phyloP scores from a whole-genome alignment of 805 yeast genomes.

The Hanseniaspora valbyensis region DNA sequence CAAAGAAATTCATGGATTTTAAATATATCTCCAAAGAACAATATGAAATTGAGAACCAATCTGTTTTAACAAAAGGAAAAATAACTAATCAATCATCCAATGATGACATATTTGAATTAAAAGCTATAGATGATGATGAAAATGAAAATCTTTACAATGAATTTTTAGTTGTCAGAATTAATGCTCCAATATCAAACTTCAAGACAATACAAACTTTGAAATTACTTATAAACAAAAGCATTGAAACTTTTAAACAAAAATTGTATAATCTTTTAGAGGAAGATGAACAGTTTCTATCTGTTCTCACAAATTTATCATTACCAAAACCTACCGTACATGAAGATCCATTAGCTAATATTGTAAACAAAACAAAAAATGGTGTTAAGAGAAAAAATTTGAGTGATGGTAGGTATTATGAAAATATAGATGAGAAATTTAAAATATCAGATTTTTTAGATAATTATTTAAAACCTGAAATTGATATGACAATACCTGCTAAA shows the following conservation, averaged over 20 bases:
- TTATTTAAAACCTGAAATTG: slow-evolving; percentile 14
- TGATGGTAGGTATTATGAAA: slow-evolving; percentile 6
- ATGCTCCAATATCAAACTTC: slow-evolving; percentile 32
- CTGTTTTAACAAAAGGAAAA: slow-evolving; percentile 3
- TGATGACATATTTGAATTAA: slow-evolving; percentile 40
- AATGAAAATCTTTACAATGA: slow-evolving; percentile 41
- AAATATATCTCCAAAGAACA: slow-evolving; percentile 75
- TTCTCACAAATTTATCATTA: slow-evolving; percentile 20
- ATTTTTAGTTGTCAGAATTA: slow-evolving; percentile 69
- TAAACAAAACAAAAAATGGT: slow-evolving; percentile 35
- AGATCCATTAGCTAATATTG: slow-evolving; percentile 45
- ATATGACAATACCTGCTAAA: slow-evolving; percentile 7
- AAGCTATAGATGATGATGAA: slow-evolving; percentile 29
- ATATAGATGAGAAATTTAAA: slow-evolving; percentile 3
- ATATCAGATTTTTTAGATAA: slow-evolving; percentile 11
- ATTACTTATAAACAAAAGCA: slow-evolving; percentile 48
- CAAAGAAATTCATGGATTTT: slow-evolving; percentile 42
- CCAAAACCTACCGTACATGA: slow-evolving; percentile 42
- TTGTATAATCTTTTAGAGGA: slow-evolving; percentile 31
- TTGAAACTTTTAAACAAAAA: slow-evolving; percentile 38
- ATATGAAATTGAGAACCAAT: slow-evolving; percentile 16
- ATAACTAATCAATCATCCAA: slow-evolving; percentile 9
- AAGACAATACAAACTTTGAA: slow-evolving; percentile 41
- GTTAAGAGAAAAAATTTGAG: slow-evolving; percentile 22
- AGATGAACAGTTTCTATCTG: slow-evolving; percentile 17